Evolutionary conservation across 2,329 filamentous ascomycete species (phyloP), one percentile per base, ranked within the genome.

Genomic region (Talaromyces rugulosus): DNA sequence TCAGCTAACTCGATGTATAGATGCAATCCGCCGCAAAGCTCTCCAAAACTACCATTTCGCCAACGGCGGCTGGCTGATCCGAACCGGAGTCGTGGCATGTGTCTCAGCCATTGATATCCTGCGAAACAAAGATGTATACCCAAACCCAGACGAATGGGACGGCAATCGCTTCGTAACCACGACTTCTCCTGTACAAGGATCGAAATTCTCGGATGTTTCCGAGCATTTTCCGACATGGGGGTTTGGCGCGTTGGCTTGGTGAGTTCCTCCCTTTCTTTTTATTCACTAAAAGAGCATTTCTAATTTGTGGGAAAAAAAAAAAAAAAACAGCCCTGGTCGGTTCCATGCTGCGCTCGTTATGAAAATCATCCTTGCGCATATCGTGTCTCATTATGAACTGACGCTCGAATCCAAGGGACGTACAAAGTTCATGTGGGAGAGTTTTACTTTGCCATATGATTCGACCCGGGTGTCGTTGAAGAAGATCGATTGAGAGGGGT

Each of bases 1-100:
- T 23, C 28, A 11, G 23, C 54, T 18, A 12, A 55, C 18, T 31
- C 7, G 11, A 5, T 3, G n/a, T 36, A 36, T 16, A 53, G 54
- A 40, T 8, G 54, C 54, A 42, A 56, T 56, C 34, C 54, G 54
- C 14, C 54, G 54, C n/a, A 56, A 56, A 56, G 54, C 54, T n/a
- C n/a, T 56, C 33, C n/a, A 56, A 14, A 18, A 27, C 54, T 56
- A 56, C 23, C 33, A 27, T 7, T 56, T 56, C 12, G 6, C 3
- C 31, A 27, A 27, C 23, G 54, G 54, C 11, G 33, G 23, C 33
- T 42, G 23, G 23, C 23, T 40, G 2, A 18, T 56, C 16, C 23
- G 23, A 28, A 27, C 16, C 31, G 54, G 54, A 40, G 23, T 30
- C 31, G 33, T 40, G 14, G 54, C 36, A 8, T 40, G 33, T 5